Conservation (phyloP, 495 filamentous ascomycete genomes). For the Gamarada debralockiae region DNA sequence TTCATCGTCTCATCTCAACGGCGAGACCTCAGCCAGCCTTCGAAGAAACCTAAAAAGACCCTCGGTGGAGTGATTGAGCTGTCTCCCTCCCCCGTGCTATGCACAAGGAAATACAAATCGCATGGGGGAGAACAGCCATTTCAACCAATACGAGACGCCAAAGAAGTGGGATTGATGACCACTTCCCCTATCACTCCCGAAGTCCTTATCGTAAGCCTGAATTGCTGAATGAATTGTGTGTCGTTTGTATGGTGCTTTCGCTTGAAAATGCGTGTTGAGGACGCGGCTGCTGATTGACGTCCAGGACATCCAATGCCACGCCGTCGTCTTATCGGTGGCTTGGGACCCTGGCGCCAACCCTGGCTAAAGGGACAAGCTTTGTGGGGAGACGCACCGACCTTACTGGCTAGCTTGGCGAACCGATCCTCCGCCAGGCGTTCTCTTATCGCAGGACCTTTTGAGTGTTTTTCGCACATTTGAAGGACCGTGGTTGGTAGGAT, state of each 20-base stretch:
- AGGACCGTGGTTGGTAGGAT: too few species aligned
- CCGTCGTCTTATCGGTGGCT: slow-evolving; percentile 10
- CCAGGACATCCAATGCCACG: not conserved
- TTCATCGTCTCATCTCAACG: too few species aligned
- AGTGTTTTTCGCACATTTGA: too few species aligned
- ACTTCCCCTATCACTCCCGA: not conserved
- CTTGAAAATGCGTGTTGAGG: not conserved
- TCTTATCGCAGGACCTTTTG: slow-evolving; percentile 1
- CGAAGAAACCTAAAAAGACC: too few species aligned
- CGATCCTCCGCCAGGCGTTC: not conserved
- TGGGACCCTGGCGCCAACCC: not conserved
- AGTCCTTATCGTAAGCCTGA: not conserved
- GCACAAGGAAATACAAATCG: too few species aligned
- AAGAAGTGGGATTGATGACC: too few species aligned
- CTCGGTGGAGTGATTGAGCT: too few species aligned
- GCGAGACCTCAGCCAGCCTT: too few species aligned
- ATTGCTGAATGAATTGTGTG: not conserved
- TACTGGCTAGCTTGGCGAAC: slow-evolving; percentile 6
- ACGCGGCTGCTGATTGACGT: not conserved
- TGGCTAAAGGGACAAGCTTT: not conserved
- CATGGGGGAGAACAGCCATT: too few species aligned
- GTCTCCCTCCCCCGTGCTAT: too few species aligned
- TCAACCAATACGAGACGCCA: too few species aligned
- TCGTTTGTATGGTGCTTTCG: not conserved
- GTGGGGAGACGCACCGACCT: not conserved